phyloP scores from a whole-genome alignment of 352 stramenopile species.

The Bremia lactucae region DNA sequence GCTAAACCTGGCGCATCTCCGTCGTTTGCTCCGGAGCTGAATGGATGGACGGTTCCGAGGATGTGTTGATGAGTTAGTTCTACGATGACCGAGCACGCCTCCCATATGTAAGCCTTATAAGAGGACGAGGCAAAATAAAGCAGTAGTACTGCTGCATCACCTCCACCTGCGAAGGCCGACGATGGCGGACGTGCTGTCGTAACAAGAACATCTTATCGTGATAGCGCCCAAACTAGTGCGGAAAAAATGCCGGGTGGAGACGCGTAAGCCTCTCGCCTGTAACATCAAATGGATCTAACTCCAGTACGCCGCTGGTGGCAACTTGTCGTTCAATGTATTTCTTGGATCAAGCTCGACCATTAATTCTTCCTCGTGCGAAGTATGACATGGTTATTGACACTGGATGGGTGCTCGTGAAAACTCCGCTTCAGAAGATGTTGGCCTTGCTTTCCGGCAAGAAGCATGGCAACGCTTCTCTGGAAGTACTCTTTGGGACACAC shows the following conservation, averaged over 20 bases:
- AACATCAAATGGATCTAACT: neutral
- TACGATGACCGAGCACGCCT: too few species aligned
- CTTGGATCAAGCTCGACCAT: neutral
- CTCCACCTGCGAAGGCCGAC: too few species aligned
- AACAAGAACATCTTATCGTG: neutral
- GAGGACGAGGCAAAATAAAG: too few species aligned
- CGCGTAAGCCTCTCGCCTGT: neutral
- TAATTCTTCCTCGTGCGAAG: neutral
- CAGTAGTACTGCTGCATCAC: too few species aligned
- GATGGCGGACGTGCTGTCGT: neutral
- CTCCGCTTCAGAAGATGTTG: neutral
- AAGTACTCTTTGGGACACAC: neutral
- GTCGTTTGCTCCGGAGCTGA: too few species aligned
- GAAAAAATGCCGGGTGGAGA: neutral
- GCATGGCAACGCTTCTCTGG: neutral
- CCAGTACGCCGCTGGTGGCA: neutral
- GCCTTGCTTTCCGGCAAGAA: neutral
- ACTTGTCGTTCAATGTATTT: neutral
- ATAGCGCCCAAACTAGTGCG: neutral
- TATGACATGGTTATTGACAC: neutral
- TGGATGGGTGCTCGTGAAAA: neutral
- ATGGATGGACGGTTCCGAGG: too few species aligned
- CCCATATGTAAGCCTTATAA: too few species aligned
- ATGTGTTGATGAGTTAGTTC: too few species aligned
- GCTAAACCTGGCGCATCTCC: too few species aligned